phyloP scores from a whole-genome alignment of 805 yeast species.

The Monosporozyma aerobia region DNA sequence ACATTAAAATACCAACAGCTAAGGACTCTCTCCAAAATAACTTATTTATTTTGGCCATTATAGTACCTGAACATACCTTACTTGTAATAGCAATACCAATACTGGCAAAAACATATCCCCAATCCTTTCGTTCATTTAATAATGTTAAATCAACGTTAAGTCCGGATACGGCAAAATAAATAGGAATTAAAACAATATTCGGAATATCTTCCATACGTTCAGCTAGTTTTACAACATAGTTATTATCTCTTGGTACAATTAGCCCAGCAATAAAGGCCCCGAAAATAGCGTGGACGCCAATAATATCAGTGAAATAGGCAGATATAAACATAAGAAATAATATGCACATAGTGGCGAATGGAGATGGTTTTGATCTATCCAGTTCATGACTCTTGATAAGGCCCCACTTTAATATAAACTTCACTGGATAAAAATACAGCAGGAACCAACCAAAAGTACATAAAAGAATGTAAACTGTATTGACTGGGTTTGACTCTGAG shows the following conservation, averaged over 20 bases:
- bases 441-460: slow-evolving; percentile 64
- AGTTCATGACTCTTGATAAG: slow-evolving; percentile 46
- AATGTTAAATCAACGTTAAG: slow-evolving; percentile 58
- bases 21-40: slow-evolving; percentile 64
- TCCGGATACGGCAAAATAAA: slow-evolving; percentile 75
- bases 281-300: slow-evolving; percentile 80
- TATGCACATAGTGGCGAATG: slow-evolving; percentile 47
- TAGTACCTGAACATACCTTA: slow-evolving; percentile 56
- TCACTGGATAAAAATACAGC: slow-evolving; percentile 48
- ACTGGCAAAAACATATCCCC: slow-evolving; percentile 70
- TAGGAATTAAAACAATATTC: slow-evolving; percentile 60
- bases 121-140: slow-evolving; percentile 54
- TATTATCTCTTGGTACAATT: slow-evolving; percentile 67
- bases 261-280: slow-evolving; percentile 77
- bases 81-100: slow-evolving; percentile 59
- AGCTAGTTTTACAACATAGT: slow-evolving; percentile 58
- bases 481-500: slow-evolving; percentile 51
- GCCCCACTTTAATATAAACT: slow-evolving; percentile 37
- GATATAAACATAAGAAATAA: slow-evolving; percentile 51
- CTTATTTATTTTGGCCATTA: slow-evolving; percentile 54
- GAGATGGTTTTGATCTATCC: slow-evolving; percentile 52
- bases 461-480: slow-evolving; percentile 58
- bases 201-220: slow-evolving; percentile 74
- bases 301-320: slow-evolving; percentile 71
- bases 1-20: slow-evolving; percentile 74